These are phyloP conservation scores for Penicillium sp. DNA, from an alignment of 2,329 filamentous ascomycete genomes.

Conservation along the genomic window DNA sequence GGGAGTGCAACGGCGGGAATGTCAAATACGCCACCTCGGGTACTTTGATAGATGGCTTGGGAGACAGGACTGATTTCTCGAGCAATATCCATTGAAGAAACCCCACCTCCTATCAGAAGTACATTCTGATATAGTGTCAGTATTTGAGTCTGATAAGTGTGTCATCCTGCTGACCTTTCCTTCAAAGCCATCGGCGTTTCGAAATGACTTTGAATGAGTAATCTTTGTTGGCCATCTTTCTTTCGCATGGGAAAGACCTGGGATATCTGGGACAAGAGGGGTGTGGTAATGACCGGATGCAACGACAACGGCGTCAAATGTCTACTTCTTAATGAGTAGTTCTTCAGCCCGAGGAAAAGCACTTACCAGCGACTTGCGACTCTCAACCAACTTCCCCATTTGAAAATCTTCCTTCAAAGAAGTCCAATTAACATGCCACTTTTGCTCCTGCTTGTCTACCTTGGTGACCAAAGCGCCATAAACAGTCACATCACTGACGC, in stretches of 20 bases:
- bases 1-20: constrained; percentile 57
- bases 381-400: constrained; percentile 3
- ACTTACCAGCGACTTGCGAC: constrained; percentile 4
- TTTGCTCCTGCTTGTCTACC: constrained; percentile 46
- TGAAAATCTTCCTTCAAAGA: constrained; percentile 35
- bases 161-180: constrained; percentile 48
- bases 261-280: constrained; percentile 50
- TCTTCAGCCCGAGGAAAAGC: neutral
- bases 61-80: constrained; percentile 51
- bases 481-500: constrained; percentile 51
- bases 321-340: constrained; percentile 11
- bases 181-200: constrained; percentile 48
- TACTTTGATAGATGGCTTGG: constrained; percentile 54
- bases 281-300: constrained; percentile 58
- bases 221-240: constrained; percentile 46
- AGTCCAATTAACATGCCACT: constrained; percentile 56
- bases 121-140: constrained; percentile 46
- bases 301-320: constrained; percentile 55
- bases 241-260: constrained; percentile 51
- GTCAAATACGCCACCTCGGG: constrained; percentile 62
- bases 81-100: constrained; percentile 57
- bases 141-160: neutral
- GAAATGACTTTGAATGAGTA: constrained; percentile 54
- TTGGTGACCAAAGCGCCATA: constrained; percentile 63
- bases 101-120: constrained; percentile 57